Base-by-base conservation (phyloP, 1,284 basidiomycete genomes). In the Pseudozyma sp. region DNA sequence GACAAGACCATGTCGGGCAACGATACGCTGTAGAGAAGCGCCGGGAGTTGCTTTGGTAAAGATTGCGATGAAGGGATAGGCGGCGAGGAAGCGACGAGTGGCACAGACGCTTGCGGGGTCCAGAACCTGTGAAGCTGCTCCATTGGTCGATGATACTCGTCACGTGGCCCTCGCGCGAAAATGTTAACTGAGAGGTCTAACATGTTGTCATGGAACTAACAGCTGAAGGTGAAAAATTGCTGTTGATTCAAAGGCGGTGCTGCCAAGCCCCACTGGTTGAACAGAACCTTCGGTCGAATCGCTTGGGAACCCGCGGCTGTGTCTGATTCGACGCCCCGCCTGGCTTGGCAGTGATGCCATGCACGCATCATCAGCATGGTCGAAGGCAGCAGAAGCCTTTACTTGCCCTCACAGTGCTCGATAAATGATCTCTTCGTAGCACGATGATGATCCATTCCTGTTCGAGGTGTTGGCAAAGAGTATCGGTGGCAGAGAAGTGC, bases 1-100 rank as follows among this genome's bases (percentile, higher is more conserved):
- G 93, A 93, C 83, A 99, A 89, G 84, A 99, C 97, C 96, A 98
- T 97, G 40, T n/a, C 59, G 47, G 60, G 31, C 31, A 24, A 17
- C 31, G 42, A 8, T 10, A 2, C n/a, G 11, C n/a, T 16, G 11
- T 14, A 37, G 17, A n/a, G 8, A 13, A 33, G 43, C 33, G 33
- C 16, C 11, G 17, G 19, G 8, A 19, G 60, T 16, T 7, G 34
- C 5, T 29, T 29, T 29, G 47, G 37, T 49, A 39, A 30, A 24
- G 54, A n/a, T 42, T 2, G n/a, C 11, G 43, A 13, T 19, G 19
- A 44, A 29, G 19, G 19, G 8, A 19, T 24, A 44, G 19, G 43
- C 8, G 17, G 24, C 19, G 7, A 24, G 2, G 43, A 44, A 19
- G 35, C 34, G 29, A 31, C 14, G 11, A n/a, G 24, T 45, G 2